Base-by-base conservation (phyloP, 805 yeast species). In the Saccharomycopsis javanensis region DNA sequence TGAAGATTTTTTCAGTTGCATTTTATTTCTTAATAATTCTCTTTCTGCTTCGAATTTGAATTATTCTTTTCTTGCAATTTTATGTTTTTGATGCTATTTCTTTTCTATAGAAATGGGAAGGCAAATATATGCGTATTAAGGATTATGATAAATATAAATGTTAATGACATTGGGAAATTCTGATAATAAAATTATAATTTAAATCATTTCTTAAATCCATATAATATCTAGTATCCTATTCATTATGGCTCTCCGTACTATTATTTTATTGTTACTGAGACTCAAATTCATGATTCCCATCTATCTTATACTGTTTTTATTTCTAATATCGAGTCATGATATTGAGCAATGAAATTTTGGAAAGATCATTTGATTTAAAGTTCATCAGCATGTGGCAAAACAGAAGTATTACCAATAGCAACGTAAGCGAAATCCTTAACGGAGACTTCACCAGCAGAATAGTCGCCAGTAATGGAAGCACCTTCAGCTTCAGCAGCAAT, bases 311-410 rank as follows among this genome's bases (percentile, higher is more conserved):
- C 13, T 48, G 15, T 15, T 28, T 48, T 23, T 48, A n/a, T 27
- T 27, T 30, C 35, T n/a, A 28, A 4, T 28, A 28, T 25, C 11
- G 11, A 15, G 20, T 13, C 20, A 48, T 30, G 20, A 18, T 28
- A 48, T 30, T 46, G 16, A n/a, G 27, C 27, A 23, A 27, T 46
- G 16, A 27, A 46, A 23, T 8, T 27, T 27, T n/a, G 34, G 13
- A 46, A 28, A n/a, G 13, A 42, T 23, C 25, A 13, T 18, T 37
- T 38, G 20, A 42, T 35, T 71, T 86, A 87, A 74, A 92, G 84
- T 77, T 94, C 97, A 72, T 86, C 90, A 67, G 86, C 85, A 72
- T 78, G 86, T 68, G 99, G 97, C 75, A 92, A 82, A 64, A 81
- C 82, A 69, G 83, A 85, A 61, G 85, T 82, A 72, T 89, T 85